A percentile compares a stretch with the other conserved stretches of the same genome.
phyloP scores from a whole-genome alignment of 2,329 filamentous ascomycete species.

The Penicillium sp. region DNA sequence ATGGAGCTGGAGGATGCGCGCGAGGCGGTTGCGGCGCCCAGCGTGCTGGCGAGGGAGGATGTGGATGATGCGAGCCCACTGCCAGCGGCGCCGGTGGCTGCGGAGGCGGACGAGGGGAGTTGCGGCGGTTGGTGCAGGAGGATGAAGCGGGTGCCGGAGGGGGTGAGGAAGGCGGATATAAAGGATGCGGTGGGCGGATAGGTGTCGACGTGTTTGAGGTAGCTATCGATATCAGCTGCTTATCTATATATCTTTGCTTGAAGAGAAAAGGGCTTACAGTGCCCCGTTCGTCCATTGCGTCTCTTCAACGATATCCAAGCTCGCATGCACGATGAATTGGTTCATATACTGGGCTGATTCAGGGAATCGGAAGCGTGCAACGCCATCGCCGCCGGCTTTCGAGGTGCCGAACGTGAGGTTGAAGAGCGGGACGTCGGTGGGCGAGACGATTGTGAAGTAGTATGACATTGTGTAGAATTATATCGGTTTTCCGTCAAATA shows the following conservation, averaged over 20 bases:
- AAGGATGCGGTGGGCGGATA: slow-evolving; percentile 83
- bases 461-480: slow-evolving; percentile 70
- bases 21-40: slow-evolving; percentile 19
- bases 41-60: slow-evolving; percentile 24
- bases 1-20: slow-evolving; percentile 63
- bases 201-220: slow-evolving; percentile 93
- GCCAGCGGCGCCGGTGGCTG: slow-evolving; percentile 3
- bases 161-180: slow-evolving; percentile 91
- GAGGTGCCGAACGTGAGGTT: slow-evolving; percentile 96
- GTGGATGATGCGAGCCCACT: slow-evolving; percentile 19
- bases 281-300: slow-evolving; percentile 86
- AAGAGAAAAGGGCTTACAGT: slow-evolving; percentile 54
- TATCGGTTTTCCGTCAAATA: not conserved
- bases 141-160: slow-evolving; percentile 87
- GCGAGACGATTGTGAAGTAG: slow-evolving; percentile 96
- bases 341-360: slow-evolving; percentile 90
- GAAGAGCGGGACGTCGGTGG: slow-evolving; percentile 92
- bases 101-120: slow-evolving; percentile 37
- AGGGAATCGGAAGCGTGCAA: slow-evolving; percentile 82
- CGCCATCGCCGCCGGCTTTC: slow-evolving; percentile 90
- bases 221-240: slow-evolving; percentile 37
- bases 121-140: slow-evolving; percentile 77
- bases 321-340: slow-evolving; percentile 94
- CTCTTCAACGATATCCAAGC: slow-evolving; percentile 92
- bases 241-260: slow-evolving; percentile 11